Percentiles rank a stretch among this genome's conserved stretches.
Evolutionary conservation across 495 filamentous ascomycete species (phyloP).

Genomic region (Chaetomium tenue): DNA sequence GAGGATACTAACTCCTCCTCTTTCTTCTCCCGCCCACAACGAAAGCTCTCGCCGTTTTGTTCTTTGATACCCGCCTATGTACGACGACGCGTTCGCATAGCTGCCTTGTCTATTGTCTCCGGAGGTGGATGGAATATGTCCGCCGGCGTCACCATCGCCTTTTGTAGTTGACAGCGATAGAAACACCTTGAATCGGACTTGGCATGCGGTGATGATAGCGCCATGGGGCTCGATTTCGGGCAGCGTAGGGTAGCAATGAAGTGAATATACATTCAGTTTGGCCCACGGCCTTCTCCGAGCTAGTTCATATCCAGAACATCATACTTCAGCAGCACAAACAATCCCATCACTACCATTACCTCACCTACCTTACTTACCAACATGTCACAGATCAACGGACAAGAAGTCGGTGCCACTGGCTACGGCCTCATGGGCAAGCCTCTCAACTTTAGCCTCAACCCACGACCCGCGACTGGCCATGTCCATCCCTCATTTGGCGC

Average conservation of each 20-base stretch:
- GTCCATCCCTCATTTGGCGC: conserved; percentile 74
- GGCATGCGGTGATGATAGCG: neutral
- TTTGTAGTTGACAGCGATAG: neutral
- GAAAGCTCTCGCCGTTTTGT: no score
- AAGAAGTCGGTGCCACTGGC: conserved; percentile 55
- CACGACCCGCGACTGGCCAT: neutral
- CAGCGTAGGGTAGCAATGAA: neutral
- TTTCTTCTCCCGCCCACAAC: no score
- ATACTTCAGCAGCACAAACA: neutral
- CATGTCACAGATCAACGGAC: conserved; percentile 53
- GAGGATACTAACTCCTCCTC: no score
- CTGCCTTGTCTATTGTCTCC: neutral
- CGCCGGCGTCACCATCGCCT: neutral
- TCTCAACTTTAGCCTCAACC: neutral
- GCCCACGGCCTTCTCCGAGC: neutral
- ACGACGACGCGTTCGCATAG: no score
- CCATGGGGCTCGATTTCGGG: neutral
- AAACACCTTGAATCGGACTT: neutral
- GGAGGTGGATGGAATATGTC: neutral
- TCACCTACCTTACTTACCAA: conserved; percentile 7
- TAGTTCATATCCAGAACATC: neutral
- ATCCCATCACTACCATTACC: neutral
- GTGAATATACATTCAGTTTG: neutral
- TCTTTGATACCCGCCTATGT: no score
- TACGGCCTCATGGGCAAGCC: conserved; percentile 57